Evolutionary conservation across 2,329 filamentous ascomycete species (phyloP).

Genomic region (Aureobasidium pullulans): DNA sequence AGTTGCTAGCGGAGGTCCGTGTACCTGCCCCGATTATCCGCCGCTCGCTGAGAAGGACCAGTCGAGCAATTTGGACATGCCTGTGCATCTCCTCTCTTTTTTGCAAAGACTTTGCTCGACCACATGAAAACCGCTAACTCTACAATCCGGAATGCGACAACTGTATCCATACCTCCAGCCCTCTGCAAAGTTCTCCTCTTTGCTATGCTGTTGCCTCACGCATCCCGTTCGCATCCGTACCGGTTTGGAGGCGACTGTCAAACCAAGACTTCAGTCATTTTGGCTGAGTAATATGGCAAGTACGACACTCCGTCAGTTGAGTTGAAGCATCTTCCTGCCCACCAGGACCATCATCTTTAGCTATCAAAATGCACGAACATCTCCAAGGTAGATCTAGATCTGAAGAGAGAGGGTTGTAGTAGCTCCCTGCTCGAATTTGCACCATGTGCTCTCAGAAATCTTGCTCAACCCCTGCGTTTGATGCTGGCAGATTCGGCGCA

Average conservation of each 20-base stretch:
- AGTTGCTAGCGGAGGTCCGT: background rate
- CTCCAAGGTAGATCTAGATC: no score
- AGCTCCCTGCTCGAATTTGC: no score
- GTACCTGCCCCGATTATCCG: constrained; percentile 1
- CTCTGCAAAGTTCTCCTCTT: background rate
- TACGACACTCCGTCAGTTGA: background rate
- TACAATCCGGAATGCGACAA: background rate
- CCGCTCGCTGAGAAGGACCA: background rate
- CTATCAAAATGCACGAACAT: background rate
- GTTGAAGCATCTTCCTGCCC: no score
- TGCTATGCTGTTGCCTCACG: background rate
- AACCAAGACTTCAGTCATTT: constrained; percentile 5
- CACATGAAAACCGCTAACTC: background rate
- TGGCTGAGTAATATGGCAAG: background rate
- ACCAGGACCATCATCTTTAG: background rate
- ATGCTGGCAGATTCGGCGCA: background rate
- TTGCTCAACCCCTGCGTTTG: constrained; percentile 3
- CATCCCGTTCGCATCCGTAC: background rate
- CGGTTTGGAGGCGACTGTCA: background rate
- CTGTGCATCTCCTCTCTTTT: background rate
- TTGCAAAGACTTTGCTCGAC: background rate
- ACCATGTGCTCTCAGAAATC: background rate
- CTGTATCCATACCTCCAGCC: background rate
- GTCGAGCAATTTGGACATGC: background rate
- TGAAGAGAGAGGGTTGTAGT: no score